Conservation (phyloP, 371 early-diverging fungal species). For the Encephalitozoon romaleae region DNA sequence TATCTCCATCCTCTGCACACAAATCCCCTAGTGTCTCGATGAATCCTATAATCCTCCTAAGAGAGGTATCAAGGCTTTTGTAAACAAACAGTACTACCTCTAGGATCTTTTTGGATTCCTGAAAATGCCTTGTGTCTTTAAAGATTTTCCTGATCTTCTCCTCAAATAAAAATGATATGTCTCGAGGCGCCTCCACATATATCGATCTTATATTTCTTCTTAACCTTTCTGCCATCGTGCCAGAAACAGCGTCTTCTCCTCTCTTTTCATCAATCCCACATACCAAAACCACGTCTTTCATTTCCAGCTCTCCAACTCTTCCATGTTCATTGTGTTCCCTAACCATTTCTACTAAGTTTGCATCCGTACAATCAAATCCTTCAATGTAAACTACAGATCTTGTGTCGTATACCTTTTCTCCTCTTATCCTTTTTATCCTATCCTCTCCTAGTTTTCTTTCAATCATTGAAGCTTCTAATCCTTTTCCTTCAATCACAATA, state of each 20-base stretch:
- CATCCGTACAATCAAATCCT: neutral
- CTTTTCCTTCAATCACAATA: neutral
- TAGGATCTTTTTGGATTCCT: neutral
- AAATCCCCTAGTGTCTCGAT: neutral
- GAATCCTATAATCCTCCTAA: neutral
- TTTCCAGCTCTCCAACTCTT: neutral
- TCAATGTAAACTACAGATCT: constrained; percentile 15
- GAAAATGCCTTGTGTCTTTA: neutral
- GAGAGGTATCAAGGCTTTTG: neutral
- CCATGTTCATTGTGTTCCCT: constrained; percentile 16
- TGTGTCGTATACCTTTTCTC: neutral
- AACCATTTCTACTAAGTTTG: neutral
- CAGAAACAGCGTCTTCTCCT: neutral
- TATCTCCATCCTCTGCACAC: neutral
- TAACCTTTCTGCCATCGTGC: neutral
- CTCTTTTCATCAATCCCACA: neutral
- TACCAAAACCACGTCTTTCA: neutral
- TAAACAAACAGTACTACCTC: neutral
- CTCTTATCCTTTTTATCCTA: neutral
- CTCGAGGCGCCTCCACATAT: neutral
- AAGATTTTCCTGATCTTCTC: neutral
- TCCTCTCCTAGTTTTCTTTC: neutral
- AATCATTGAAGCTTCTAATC: neutral
- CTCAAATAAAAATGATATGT: neutral
- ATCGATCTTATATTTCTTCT: neutral